These are phyloP conservation scores for Plenodomus lindquistii DNA, from an alignment of 2,329 filamentous ascomycete species.

Conservation along the genomic window DNA sequence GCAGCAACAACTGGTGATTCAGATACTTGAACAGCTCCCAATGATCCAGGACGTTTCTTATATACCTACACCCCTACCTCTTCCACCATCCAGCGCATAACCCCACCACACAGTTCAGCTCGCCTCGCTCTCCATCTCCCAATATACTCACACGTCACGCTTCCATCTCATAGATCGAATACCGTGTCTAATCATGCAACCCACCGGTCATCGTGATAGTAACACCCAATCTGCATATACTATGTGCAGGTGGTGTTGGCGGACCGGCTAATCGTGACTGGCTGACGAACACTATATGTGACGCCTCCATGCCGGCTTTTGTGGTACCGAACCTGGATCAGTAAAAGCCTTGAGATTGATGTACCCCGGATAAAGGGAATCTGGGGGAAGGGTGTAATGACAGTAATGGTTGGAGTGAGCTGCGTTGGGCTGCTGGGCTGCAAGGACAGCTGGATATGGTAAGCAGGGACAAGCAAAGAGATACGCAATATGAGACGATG, in stretches of 20 bases:
- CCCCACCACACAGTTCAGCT: background rate
- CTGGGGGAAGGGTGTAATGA: constrained; percentile 2
- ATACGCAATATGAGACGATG: too few species aligned
- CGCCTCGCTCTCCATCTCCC: constrained; percentile 4
- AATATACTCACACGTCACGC: constrained; percentile 18
- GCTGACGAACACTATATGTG: constrained; percentile 19
- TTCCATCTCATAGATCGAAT: constrained; percentile 2
- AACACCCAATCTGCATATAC: constrained; percentile 24
- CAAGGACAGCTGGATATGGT: too few species aligned
- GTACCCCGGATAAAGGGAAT: constrained; percentile 30
- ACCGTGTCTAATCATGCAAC: constrained; percentile 8
- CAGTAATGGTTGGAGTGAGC: background rate
- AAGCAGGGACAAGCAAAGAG: too few species aligned
- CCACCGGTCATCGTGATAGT: constrained; percentile 27
- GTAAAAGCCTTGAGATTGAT: constrained; percentile 12
- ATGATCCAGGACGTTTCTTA: background rate
- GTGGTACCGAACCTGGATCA: constrained; percentile 20
- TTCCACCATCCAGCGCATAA: constrained; percentile 3
- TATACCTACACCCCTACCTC: background rate
- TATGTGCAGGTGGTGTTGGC: constrained; percentile 21
- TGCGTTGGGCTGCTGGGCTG: too few species aligned
- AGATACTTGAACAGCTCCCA: background rate
- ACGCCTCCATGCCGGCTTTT: constrained; percentile 29
- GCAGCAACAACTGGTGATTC: constrained; percentile 10
- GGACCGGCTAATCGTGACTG: constrained; percentile 30